phyloP scores from a whole-genome alignment of 306 rosid genomes.

The Glycyrrhiza uralensis region DNA sequence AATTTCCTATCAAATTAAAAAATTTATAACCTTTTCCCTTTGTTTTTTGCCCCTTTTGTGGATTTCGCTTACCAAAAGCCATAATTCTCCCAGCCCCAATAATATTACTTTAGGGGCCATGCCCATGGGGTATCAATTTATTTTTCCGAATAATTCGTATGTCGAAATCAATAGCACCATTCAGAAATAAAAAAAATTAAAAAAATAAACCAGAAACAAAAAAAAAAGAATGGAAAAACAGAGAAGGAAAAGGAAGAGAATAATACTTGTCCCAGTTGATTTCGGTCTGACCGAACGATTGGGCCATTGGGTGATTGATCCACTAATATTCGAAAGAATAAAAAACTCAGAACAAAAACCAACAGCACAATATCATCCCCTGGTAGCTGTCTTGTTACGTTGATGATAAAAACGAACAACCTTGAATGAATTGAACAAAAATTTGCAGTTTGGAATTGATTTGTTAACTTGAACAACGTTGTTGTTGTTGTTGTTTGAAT shows the following conservation, averaged over 20 bases:
- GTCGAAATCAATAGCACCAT: neutral
- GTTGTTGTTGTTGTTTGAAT: neutral
- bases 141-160: neutral
- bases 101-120: neutral
- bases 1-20: neutral
- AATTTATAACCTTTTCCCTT: neutral
- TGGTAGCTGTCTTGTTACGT: neutral
- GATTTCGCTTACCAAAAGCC: neutral
- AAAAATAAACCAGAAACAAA: neutral
- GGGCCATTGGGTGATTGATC: conserved; percentile 48
- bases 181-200: neutral
- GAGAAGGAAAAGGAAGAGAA: neutral
- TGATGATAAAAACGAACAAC: neutral
- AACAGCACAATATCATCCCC: conserved; percentile 31
- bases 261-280: conserved; percentile 97
- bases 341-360: neutral
- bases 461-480: neutral
- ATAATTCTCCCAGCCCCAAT: neutral
- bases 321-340: neutral
- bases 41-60: neutral
- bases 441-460: neutral
- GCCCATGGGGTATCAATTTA: neutral
- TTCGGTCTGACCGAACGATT: conserved; percentile 68
- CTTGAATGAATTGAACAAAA: neutral
- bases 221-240: neutral